A percentile compares a stretch with the other conserved stretches of the same genome.
Evolutionary conservation across 1,284 basidiomycete genomes (phyloP).

Genomic region (Rhodofomes roseus): DNA sequence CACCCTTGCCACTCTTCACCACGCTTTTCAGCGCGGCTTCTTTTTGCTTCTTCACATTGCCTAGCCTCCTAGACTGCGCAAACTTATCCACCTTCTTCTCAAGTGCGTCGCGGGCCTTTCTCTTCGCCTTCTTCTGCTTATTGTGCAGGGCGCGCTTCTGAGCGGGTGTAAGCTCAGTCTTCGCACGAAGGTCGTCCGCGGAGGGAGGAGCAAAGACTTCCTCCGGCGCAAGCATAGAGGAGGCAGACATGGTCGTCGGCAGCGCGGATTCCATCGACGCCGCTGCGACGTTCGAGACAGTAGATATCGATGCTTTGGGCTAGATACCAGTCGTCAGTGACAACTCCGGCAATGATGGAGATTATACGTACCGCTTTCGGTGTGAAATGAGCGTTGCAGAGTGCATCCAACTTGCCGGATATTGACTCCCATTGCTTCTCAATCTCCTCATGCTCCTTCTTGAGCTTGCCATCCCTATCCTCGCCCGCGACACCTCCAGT

Average conservation of each 20-base stretch:
- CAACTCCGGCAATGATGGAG: not conserved
- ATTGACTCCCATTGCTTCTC: slow-evolving; percentile 83
- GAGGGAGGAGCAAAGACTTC: slow-evolving; percentile 73
- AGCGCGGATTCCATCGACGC: slow-evolving; percentile 90
- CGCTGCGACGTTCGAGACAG: slow-evolving; percentile 81
- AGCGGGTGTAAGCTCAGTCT: slow-evolving; percentile 80
- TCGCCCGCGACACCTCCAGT: slow-evolving; percentile 55
- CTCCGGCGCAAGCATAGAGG: slow-evolving; percentile 90
- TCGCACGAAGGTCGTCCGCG: slow-evolving; percentile 51
- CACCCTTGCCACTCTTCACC: slow-evolving; percentile 82
- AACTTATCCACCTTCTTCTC: slow-evolving; percentile 68
- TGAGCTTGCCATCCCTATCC: slow-evolving; percentile 86
- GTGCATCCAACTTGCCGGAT: slow-evolving; percentile 87
- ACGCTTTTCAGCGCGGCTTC: slow-evolving; percentile 74
- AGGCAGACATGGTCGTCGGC: slow-evolving; percentile 74
- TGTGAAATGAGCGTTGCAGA: slow-evolving; percentile 94
- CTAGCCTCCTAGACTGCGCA: slow-evolving; percentile 42
- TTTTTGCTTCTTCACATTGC: slow-evolving; percentile 74
- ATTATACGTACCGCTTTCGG: slow-evolving; percentile 77
- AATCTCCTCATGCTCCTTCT: slow-evolving; percentile 87
- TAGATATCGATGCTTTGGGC: slow-evolving; percentile 90
- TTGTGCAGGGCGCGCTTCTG: slow-evolving; percentile 76
- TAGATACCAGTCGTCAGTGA: slow-evolving; percentile 30
- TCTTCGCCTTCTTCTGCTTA: slow-evolving; percentile 75
- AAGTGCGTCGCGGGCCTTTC: slow-evolving; percentile 68